phyloP scores from a whole-genome alignment of 2,329 filamentous ascomycete genomes.

The Aspergillus ochraceus region DNA sequence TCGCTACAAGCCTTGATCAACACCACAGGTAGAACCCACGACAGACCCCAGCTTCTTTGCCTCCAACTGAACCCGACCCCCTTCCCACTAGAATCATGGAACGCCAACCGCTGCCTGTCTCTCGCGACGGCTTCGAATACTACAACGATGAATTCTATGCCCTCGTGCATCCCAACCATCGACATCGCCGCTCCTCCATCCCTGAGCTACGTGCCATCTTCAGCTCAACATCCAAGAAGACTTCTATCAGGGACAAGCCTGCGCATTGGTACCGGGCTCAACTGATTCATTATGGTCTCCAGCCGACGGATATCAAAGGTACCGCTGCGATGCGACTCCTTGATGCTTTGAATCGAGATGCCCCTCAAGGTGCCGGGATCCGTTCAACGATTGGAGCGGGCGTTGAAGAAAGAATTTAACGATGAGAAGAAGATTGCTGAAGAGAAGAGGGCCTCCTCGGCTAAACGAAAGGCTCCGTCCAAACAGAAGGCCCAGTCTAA shows the following conservation, averaged over 20 bases:
- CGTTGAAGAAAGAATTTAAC: conserved; percentile 59
- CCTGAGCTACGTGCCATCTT: conserved; percentile 50
- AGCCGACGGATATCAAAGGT: conserved; percentile 57
- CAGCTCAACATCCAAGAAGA: conserved; percentile 10
- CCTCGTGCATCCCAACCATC: conserved; percentile 45
- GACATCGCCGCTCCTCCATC: conserved; percentile 48
- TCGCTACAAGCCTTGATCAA: not conserved
- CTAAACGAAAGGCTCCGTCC: too few relatives aligned
- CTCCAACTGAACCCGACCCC: too few relatives aligned
- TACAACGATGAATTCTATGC: conserved; percentile 47
- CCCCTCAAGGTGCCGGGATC: conserved; percentile 51
- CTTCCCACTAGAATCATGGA: not conserved
- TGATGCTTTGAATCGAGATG: conserved; percentile 54
- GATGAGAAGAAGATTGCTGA: not conserved
- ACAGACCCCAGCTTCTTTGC: not conserved
- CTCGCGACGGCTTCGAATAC: conserved; percentile 46
- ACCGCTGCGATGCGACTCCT: conserved; percentile 59
- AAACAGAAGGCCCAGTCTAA: too few relatives aligned
- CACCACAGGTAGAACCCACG: not conserved
- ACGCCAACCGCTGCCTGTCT: conserved; percentile 18
- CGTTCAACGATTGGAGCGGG: conserved; percentile 52
- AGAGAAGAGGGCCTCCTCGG: not conserved
- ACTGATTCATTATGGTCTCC: conserved; percentile 62
- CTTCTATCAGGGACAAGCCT: conserved; percentile 49
- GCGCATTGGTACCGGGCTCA: conserved; percentile 65